A percentile compares a stretch with the other conserved stretches of the same genome.
These are phyloP conservation scores for Lagerstroemia speciosa DNA, from an alignment of 345 rosid species.

Conservation along the genomic window DNA sequence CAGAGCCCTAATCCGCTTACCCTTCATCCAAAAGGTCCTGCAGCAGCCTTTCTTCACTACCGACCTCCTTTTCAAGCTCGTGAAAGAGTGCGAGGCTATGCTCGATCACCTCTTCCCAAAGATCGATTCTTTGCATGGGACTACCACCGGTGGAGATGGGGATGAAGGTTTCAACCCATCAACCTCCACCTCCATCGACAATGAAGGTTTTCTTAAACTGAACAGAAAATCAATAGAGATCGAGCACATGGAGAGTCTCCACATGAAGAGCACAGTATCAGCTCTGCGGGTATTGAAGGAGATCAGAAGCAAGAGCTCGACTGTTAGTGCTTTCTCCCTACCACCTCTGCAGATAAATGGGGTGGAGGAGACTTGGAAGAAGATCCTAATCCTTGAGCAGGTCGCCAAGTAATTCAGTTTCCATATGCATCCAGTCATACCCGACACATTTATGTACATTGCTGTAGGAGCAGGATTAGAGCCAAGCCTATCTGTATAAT, in stretches of 20 bases:
- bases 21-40: slow-evolving; percentile 84
- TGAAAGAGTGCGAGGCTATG: slow-evolving; percentile 75
- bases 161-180: slow-evolving; percentile 27
- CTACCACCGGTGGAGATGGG: slow-evolving; percentile 2
- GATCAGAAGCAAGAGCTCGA: slow-evolving; percentile 77
- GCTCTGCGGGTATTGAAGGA: slow-evolving; percentile 68
- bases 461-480: background rate
- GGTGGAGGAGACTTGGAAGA: slow-evolving; percentile 60
- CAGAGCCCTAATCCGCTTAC: slow-evolving; percentile 79
- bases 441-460: slow-evolving; percentile 14
- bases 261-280: slow-evolving; percentile 76
- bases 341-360: slow-evolving; percentile 71
- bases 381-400: slow-evolving; percentile 61
- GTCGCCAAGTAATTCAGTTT: slow-evolving; percentile 44
- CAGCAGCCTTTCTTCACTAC: slow-evolving; percentile 93
- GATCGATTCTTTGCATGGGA: slow-evolving; percentile 20
- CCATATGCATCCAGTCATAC: slow-evolving; percentile 11
- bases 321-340: slow-evolving; percentile 72
- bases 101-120: slow-evolving; percentile 63
- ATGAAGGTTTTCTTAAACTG: slow-evolving; percentile 17
- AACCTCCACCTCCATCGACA: slow-evolving; percentile 15
- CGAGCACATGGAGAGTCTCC: slow-evolving; percentile 53
- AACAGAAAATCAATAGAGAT: slow-evolving; percentile 53
- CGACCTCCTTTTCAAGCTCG: slow-evolving; percentile 69
- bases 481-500: background rate